Base-by-base conservation (phyloP, 352 stramenopile genomes). In the Globisporangium nodosum region DNA sequence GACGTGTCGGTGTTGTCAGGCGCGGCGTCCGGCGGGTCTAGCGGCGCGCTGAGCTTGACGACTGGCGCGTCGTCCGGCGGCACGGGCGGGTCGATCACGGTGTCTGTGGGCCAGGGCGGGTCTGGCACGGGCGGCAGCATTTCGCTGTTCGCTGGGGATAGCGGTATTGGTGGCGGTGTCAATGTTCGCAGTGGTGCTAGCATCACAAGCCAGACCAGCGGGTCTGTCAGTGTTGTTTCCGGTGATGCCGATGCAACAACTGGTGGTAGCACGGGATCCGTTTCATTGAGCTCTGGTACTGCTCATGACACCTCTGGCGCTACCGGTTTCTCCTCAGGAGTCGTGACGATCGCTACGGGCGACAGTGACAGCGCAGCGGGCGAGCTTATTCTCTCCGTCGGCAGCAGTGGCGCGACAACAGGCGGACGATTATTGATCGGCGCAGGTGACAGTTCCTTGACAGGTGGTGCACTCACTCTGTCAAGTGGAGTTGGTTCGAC, bases 21-120 rank as follows among this genome's bases (percentile, higher is more conserved):
- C 31, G 37, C 37, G 37, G 61, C 62, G 20, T 50, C 51, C 12
- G 54, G 49, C 57, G 63, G 67, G 30, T 58, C 57, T 35, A 73
- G 68, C 52, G 71, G 71, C 18, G 60, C 50, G 18, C 45, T 71
- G 55, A 47, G 51, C n/a, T 49, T 76, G 49, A 62, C 24, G 30
- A 66, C 59, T 18, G 66, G 69, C 33, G 51, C 58, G 47, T 65
- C 60, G 54, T 67, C 57, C 12, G 43, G 57, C 40, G 62, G 62
- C 42, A 62, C 46, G n/a, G 69, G 66, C 56, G 66, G 69, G 11
- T 69, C 66, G 49, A 67, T 77, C 52, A 52, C 35, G 33, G 24
- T 78, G 61, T 58, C 56, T n/a, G 64, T 71, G 5, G 67, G 67
- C 52, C 53, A 27, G 49, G 68, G 68, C 42, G 53, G 42, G 30